Percentiles rank a stretch among this genome's conserved stretches.
Evolutionary conservation across 345 rosid species (phyloP).

Genomic region (Moricandia moricandioides): DNA sequence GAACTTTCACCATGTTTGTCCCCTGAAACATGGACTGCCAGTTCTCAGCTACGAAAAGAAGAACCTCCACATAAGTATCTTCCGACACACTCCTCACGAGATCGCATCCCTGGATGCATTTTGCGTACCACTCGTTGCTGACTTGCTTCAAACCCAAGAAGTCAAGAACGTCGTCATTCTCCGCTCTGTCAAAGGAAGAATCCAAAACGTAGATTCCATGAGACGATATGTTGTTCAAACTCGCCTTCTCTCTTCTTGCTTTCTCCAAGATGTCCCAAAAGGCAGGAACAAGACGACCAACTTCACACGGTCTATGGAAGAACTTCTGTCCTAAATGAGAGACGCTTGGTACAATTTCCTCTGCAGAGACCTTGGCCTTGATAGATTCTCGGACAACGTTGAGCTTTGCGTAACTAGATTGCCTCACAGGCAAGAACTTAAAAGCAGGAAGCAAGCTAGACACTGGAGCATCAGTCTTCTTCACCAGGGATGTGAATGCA

Average conservation of each 20-base stretch:
- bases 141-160: conserved; percentile 56
- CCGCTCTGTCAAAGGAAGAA: conserved; percentile 45
- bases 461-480: conserved; percentile 46
- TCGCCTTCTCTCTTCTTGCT: conserved; percentile 48
- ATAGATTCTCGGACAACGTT: conserved; percentile 51
- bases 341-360: conserved; percentile 58
- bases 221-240: conserved; percentile 58
- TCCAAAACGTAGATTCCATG: conserved; percentile 50
- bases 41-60: conserved; percentile 48
- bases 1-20: conserved; percentile 40
- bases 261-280: conserved; percentile 58
- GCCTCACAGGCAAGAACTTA: conserved; percentile 54
- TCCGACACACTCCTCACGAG: conserved; percentile 51
- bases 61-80: conserved; percentile 48
- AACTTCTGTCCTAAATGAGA: conserved; percentile 51
- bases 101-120: conserved; percentile 57
- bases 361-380: conserved; percentile 36
- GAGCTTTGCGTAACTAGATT: conserved; percentile 38
- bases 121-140: conserved; percentile 55
- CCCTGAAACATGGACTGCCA: conserved; percentile 46
- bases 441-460: conserved; percentile 53
- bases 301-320: conserved; percentile 59
- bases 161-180: conserved; percentile 41
- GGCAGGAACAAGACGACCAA: conserved; percentile 52
- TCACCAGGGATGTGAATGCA: conserved; percentile 60